These are phyloP conservation scores for Sanghuangporus baumii DNA, from an alignment of 1,284 basidiomycete genomes.

Conservation along the genomic window DNA sequence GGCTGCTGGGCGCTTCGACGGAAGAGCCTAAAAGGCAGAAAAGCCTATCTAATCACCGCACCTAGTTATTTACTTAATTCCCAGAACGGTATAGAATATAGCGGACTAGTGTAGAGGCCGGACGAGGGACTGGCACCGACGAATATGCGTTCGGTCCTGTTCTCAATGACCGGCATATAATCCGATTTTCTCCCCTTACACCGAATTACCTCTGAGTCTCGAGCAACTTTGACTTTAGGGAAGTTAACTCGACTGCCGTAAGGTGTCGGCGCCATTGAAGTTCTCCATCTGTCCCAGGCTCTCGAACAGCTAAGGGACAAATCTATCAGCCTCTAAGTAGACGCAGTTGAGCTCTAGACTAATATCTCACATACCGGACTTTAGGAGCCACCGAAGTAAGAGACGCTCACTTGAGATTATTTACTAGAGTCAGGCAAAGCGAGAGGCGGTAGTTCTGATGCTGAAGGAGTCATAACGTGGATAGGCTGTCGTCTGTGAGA, in stretches of 20 bases:
- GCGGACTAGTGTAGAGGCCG: not conserved
- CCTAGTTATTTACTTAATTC: not conserved
- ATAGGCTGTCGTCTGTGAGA: not conserved
- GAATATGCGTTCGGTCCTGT: not conserved
- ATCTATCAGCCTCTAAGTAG: no score
- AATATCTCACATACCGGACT: no score
- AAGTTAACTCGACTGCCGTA: no score
- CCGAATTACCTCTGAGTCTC: no score
- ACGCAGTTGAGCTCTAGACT: no score
- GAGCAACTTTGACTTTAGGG: no score
- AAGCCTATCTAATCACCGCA: slow-evolving; percentile 7
- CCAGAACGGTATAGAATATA: not conserved
- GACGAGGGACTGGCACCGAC: not conserved
- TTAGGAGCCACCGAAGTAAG: no score
- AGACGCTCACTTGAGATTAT: not conserved
- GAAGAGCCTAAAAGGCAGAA: slow-evolving; percentile 10
- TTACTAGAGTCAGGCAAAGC: not conserved
- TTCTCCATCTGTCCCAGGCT: no score
- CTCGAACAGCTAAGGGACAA: no score
- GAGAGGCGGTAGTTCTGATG: not conserved
- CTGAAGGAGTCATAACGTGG: not conserved
- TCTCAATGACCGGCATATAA: not conserved
- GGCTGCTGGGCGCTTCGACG: not conserved
- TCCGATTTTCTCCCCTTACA: not conserved
- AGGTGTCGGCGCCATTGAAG: no score